A percentile compares a stretch with the other conserved stretches of the same genome.
Evolutionary conservation across 345 rosid genomes (phyloP).

Genomic region (Brassica incana): DNA sequence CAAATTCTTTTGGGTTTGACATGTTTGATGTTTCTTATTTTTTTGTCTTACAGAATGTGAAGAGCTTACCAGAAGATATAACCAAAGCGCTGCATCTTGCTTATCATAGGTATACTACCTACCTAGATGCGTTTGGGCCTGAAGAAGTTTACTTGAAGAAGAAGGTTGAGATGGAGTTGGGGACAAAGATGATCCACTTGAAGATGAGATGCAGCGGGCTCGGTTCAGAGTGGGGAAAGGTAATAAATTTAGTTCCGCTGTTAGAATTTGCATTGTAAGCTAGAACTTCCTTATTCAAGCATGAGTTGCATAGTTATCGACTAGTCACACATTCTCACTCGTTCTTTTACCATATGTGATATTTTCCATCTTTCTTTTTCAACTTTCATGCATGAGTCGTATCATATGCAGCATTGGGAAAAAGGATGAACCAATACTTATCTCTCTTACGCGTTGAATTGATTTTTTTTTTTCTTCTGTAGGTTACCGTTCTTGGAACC

Average conservation of each 20-base stretch:
- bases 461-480: constrained; percentile 33
- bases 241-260: constrained; percentile 28
- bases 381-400: neutral
- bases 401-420: neutral
- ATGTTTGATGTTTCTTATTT: neutral
- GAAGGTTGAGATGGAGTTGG: constrained; percentile 93
- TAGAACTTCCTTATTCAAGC: neutral
- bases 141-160: constrained; percentile 73
- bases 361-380: neutral
- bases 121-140: constrained; percentile 73
- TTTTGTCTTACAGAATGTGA: constrained; percentile 58
- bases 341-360: neutral
- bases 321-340: neutral
- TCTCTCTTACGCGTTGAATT: neutral
- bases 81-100: constrained; percentile 54
- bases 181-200: constrained; percentile 89
- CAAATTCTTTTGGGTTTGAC: neutral
- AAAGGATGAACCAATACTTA: neutral
- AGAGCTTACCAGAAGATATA: constrained; percentile 57
- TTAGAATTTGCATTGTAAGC: constrained; percentile 6
- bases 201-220: constrained; percentile 97
- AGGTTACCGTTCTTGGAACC: constrained; percentile 88
- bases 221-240: constrained; percentile 94
- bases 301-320: neutral
- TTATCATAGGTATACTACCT: constrained; percentile 61